These are phyloP conservation scores for Sclerotiophoma versabilis DNA, from an alignment of 2,329 filamentous ascomycete species.

Conservation along the genomic window DNA sequence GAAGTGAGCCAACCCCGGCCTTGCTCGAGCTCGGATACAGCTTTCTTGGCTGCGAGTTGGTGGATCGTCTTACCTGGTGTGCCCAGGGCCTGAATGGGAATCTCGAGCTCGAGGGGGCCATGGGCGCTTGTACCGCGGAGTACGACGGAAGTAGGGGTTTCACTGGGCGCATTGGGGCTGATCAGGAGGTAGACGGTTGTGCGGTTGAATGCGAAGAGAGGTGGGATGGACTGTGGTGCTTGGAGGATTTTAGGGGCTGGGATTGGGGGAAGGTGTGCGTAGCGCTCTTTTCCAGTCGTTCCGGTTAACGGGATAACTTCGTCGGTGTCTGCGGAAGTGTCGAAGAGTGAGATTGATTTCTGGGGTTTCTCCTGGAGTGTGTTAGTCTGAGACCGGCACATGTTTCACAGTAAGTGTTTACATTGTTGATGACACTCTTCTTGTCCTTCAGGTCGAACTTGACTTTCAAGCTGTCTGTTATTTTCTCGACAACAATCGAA, in stretches of 20 bases:
- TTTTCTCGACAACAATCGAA: constrained; percentile 69
- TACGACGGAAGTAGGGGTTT: constrained; percentile 62
- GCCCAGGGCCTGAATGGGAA: constrained; percentile 64
- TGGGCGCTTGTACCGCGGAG: constrained; percentile 64
- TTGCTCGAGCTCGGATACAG: constrained; percentile 73
- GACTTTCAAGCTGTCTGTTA: constrained; percentile 58
- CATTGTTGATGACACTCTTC: constrained; percentile 17
- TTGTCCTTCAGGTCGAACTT: constrained; percentile 34
- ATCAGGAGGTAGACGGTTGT: constrained; percentile 72
- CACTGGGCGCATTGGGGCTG: constrained; percentile 57
- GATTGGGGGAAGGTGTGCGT: constrained; percentile 62
- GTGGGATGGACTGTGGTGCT: constrained; percentile 67
- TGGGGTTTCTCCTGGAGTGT: constrained; percentile 19
- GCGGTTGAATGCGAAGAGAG: constrained; percentile 71
- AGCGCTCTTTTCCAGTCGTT: constrained; percentile 45
- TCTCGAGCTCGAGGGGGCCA: constrained; percentile 68
- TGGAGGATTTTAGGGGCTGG: constrained; percentile 66
- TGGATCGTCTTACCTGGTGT: constrained; percentile 66
- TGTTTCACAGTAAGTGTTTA: neutral
- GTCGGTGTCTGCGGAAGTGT: constrained; percentile 15
- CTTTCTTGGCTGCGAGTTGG: constrained; percentile 73
- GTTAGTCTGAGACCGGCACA: neutral
- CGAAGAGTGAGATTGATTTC: constrained; percentile 24
- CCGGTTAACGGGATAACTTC: neutral
- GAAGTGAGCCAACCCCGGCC: constrained; percentile 67